Base-by-base conservation (phyloP, 2,329 filamentous ascomycete genomes). In the Fusarium torulosum region DNA sequence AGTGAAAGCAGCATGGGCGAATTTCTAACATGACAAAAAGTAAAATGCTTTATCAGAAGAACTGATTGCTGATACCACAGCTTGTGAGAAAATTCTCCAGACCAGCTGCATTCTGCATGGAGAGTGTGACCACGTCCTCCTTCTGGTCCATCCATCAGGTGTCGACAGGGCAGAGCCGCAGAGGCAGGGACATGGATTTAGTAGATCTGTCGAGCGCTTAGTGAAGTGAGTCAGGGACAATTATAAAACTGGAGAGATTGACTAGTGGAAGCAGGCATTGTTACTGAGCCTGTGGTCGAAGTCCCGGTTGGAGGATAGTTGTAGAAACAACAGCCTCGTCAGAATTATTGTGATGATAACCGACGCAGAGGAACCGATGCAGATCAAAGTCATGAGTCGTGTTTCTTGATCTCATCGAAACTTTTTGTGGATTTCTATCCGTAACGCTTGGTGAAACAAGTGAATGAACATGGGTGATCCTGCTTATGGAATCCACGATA, bases 41-140 rank as follows among this genome's bases (percentile, higher is more conserved):
- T 20, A 10, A 14, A 55, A 37, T 21, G 25, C 20, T 29, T 25
- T 21, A 17, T n/a, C n/a, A 35, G 21, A 27, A 8, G 7, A 42
- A 42, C n/a, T 42, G 14, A 15, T 23, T 19, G 5, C 42, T 43
- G 55, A 53, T 47, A 10, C 35, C 15, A 49, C 8, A n/a, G 15
- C 37, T 37, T 49, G 43, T 27, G 31, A 25, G 44, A 41, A 58
- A 45, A 20, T 47, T 55, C 29, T 47, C 44, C 20, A 46, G 43
- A 47, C 25, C 38, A 37, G 53, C 49, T 43, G 38, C 38, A 35
- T 21, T 37, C 40, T 40, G 17, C 9, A 53, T 29, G 54, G 52
- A 41, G 54, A 52, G 59, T 67, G 62, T 63, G 51, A 56, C 56
- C 67, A 63, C 59, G 65, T 66, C 69, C 54, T 53, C 42, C 50